phyloP scores from a whole-genome alignment of 1,284 basidiomycete genomes.

The Wallemia hederae region DNA sequence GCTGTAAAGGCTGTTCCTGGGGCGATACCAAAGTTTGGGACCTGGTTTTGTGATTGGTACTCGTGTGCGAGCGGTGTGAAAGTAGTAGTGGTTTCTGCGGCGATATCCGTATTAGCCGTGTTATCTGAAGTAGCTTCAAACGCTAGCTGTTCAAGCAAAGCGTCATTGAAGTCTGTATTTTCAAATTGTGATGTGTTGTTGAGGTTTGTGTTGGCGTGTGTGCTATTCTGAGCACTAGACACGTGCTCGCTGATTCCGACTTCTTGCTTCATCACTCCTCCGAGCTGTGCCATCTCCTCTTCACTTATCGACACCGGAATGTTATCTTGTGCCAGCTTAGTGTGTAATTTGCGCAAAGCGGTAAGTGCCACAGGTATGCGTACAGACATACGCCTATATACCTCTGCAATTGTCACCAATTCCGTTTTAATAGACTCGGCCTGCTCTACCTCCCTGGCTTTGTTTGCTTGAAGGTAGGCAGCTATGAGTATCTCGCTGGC shows the following conservation, averaged over 20 bases:
- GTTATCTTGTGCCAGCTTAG: neutral
- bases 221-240: too few species aligned
- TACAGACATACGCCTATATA: neutral
- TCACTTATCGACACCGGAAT: too few species aligned
- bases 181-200: neutral
- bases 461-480: neutral
- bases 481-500: neutral
- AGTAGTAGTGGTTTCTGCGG: too few species aligned
- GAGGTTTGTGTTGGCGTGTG: too few species aligned
- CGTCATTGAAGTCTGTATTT: neutral
- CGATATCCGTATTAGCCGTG: too few species aligned
- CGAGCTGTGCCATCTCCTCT: too few species aligned
- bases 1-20: neutral
- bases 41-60: neutral
- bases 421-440: neutral
- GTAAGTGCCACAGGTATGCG: neutral
- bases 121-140: neutral
- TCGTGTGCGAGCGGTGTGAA: neutral
- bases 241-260: too few species aligned
- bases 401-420: neutral
- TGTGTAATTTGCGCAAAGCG: neutral
- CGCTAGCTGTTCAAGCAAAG: neutral
- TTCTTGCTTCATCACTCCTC: too few species aligned
- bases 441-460: neutral
- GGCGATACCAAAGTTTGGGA: neutral